These are phyloP conservation scores for Mimosa bimucronata DNA, from an alignment of 306 rosid genomes.

Conservation along the genomic window DNA sequence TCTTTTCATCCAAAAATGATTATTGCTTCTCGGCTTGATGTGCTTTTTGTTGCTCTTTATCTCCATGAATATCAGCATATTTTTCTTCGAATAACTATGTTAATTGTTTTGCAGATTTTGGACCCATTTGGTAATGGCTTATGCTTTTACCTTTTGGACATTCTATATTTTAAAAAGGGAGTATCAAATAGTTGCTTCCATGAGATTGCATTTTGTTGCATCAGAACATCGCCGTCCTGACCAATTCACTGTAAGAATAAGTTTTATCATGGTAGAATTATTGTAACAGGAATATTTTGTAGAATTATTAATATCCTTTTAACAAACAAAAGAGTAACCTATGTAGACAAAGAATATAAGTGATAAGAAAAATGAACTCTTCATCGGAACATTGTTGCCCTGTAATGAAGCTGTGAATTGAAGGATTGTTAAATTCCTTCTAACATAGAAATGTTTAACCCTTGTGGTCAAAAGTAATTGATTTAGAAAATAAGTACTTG, in stretches of 20 bases:
- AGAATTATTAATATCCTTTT: conserved; percentile 16
- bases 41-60: conserved; percentile 11
- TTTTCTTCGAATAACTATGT: conserved; percentile 32
- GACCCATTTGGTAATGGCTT: conserved; percentile 97
- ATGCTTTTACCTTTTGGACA: conserved; percentile 92
- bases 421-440: conserved; percentile 4
- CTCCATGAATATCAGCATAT: conserved; percentile 5
- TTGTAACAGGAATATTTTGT: conserved; percentile 1
- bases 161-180: conserved; percentile 83
- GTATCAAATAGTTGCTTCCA: conserved; percentile 75
- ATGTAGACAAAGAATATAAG: too few species aligned
- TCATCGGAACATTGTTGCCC: conserved; percentile 83
- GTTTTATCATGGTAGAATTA: conserved; percentile 20
- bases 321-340: background rate
- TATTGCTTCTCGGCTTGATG: background rate
- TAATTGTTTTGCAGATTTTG: conserved; percentile 75
- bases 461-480: background rate
- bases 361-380: conserved; percentile 34
- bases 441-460: background rate
- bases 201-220: conserved; percentile 91
- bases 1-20: too few species aligned
- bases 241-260: conserved; percentile 82
- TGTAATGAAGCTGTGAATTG: background rate
- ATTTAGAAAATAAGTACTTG: background rate
- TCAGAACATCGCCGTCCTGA: conserved; percentile 86